Evolutionary conservation across 1,284 basidiomycete genomes (phyloP).

Genomic region (Austroboletus novae-zelandiae): DNA sequence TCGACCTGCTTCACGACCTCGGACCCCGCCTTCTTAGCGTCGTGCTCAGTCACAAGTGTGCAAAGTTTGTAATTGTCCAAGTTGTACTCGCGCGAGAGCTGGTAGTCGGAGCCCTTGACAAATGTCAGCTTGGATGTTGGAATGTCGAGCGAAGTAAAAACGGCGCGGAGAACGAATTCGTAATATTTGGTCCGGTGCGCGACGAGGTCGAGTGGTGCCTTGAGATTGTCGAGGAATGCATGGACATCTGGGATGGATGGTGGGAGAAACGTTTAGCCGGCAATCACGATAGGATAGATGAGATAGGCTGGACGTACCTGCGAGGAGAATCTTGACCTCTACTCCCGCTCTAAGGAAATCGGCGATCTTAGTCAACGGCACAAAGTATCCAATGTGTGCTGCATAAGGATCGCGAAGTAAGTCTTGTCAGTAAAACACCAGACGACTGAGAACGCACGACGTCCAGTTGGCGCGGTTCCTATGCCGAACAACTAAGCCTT

Average conservation of each 20-base stretch:
- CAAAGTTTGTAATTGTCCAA: constrained; percentile 93
- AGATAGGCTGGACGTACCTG: constrained; percentile 50
- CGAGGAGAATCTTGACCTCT: constrained; percentile 86
- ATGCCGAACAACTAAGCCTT: constrained; percentile 5
- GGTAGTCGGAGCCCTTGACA: constrained; percentile 90
- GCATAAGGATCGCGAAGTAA: constrained; percentile 6
- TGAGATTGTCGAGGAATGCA: constrained; percentile 97
- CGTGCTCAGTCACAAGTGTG: constrained; percentile 90
- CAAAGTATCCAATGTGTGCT: constrained; percentile 99
- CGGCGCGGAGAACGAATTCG: constrained; percentile 75
- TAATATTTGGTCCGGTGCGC: constrained; percentile 91
- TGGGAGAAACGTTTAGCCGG: background rate
- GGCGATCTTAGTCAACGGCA: constrained; percentile 92
- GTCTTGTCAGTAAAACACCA: background rate
- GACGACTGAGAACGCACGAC: constrained; percentile 64
- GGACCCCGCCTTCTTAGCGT: constrained; percentile 98
- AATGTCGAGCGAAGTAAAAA: constrained; percentile 89
- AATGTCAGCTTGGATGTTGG: constrained; percentile 84
- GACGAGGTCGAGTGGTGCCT: constrained; percentile 95
- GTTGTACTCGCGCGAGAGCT: constrained; percentile 90
- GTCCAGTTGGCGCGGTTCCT: constrained; percentile 93
- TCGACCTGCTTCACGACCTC: constrained; percentile 99
- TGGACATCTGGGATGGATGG: constrained; percentile 75
- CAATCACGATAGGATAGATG: background rate
- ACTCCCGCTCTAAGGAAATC: constrained; percentile 95